Percentiles rank a stretch among this genome's conserved stretches.
phyloP scores from a whole-genome alignment of 352 stramenopile genomes.

The Phytophthora cajani region DNA sequence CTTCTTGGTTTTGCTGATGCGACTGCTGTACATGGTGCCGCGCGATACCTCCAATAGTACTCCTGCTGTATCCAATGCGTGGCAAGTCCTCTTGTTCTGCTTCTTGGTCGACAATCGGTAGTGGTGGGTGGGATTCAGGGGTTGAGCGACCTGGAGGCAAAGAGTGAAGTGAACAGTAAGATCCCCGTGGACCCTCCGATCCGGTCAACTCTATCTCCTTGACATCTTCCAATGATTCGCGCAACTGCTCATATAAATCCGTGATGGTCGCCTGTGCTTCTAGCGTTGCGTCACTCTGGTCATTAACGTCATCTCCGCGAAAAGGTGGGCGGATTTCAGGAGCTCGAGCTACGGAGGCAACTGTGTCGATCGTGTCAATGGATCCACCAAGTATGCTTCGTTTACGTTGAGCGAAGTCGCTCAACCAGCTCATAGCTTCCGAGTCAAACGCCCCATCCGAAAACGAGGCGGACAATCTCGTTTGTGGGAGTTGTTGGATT shows the following conservation, averaged over 20 bases:
- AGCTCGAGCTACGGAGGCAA: conserved; percentile 4
- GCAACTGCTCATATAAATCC: conserved; percentile 38
- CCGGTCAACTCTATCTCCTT: conserved; percentile 21
- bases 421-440: conserved; percentile 69
- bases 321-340: background rate
- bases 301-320: background rate
- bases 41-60: conserved; percentile 2
- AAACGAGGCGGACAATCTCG: background rate
- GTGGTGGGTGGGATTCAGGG: background rate
- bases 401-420: conserved; percentile 70
- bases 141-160: conserved; percentile 4
- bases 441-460: conserved; percentile 14
- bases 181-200: conserved; percentile 3
- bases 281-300: conserved; percentile 12
- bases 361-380: conserved; percentile 30
- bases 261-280: conserved; percentile 7
- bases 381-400: conserved; percentile 59
- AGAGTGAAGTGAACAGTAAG: conserved; percentile 19
- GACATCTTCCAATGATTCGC: conserved; percentile 32
- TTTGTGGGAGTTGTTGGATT: background rate
- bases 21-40: conserved; percentile 11
- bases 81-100: conserved; percentile 1
- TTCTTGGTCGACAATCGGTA: conserved; percentile 27
- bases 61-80: conserved; percentile 18
- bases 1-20: conserved; percentile 7